Conservation (phyloP, 257 asterid genomes). For the Anisodus tanguticus region DNA sequence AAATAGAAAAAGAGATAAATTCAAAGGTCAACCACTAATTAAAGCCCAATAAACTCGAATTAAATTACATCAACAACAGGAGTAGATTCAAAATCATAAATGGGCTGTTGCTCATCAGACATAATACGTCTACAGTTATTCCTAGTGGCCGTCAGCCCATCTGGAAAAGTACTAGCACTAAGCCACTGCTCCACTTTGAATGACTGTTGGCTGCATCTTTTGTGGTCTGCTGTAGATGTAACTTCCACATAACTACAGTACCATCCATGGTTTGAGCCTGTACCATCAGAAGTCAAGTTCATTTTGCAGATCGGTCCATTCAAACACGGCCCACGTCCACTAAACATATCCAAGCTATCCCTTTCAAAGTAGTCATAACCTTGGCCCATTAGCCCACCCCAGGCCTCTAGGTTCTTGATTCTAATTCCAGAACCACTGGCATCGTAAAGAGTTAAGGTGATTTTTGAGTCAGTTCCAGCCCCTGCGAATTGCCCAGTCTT, state of each 20-base stretch:
- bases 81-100: slow-evolving; percentile 9
- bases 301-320: slow-evolving; percentile 53
- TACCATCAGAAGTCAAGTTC: slow-evolving; percentile 70
- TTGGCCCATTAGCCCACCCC: slow-evolving; percentile 88
- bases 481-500: slow-evolving; percentile 55
- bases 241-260: slow-evolving; percentile 64
- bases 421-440: slow-evolving; percentile 48
- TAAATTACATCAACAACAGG: slow-evolving; percentile 8
- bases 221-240: slow-evolving; percentile 54
- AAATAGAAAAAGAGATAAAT: background rate
- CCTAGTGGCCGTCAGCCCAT: slow-evolving; percentile 36
- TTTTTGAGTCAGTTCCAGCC: slow-evolving; percentile 69
- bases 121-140: slow-evolving; percentile 24
- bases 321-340: slow-evolving; percentile 70
- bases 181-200: slow-evolving; percentile 43
- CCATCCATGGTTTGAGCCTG: slow-evolving; percentile 69
- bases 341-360: slow-evolving; percentile 68
- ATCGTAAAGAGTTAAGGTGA: slow-evolving; percentile 59
- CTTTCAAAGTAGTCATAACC: slow-evolving; percentile 65
- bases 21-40: background rate
- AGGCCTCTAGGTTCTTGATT: slow-evolving; percentile 54
- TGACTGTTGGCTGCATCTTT: slow-evolving; percentile 39
- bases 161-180: slow-evolving; percentile 35
- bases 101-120: background rate
- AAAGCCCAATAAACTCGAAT: background rate